These are phyloP conservation scores for Globisporangium ultimum DNA, from an alignment of 352 stramenopile genomes.

Conservation along the genomic window DNA sequence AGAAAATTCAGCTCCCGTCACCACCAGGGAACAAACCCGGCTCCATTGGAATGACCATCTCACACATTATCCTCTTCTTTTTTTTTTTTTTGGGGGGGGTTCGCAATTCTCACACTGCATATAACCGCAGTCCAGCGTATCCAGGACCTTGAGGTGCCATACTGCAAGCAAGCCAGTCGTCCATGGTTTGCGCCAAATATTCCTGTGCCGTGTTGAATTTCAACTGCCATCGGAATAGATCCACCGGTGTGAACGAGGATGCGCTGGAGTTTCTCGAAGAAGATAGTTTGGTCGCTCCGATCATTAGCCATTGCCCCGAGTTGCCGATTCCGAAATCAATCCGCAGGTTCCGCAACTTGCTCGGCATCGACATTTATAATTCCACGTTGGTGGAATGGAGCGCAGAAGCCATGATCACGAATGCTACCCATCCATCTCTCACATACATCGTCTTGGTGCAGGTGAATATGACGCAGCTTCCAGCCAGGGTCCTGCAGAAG, in stretches of 20 bases:
- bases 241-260: slow-evolving; percentile 5
- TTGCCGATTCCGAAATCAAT: slow-evolving; percentile 33
- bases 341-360: slow-evolving; percentile 29
- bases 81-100: too few species aligned
- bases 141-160: slow-evolving; percentile 8
- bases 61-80: slow-evolving; percentile 9
- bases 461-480: slow-evolving; percentile 46
- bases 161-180: slow-evolving; percentile 21
- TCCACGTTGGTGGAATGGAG: slow-evolving; percentile 39
- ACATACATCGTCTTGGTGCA: slow-evolving; percentile 38
- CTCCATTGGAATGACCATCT: slow-evolving; percentile 4
- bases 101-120: slow-evolving; percentile 9
- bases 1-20: neutral
- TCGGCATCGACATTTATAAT: slow-evolving; percentile 58
- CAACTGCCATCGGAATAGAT: slow-evolving; percentile 26
- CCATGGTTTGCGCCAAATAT: slow-evolving; percentile 28
- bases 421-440: slow-evolving; percentile 23
- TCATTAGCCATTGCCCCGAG: slow-evolving; percentile 48
- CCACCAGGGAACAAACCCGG: slow-evolving; percentile 6
- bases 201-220: slow-evolving; percentile 32
- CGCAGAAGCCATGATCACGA: slow-evolving; percentile 28
- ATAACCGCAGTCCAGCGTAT: slow-evolving; percentile 17
- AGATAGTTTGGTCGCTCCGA: slow-evolving; percentile 24
- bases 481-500: slow-evolving; percentile 26
- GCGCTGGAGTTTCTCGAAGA: slow-evolving; percentile 23